Conservation (phyloP, 2,329 filamentous ascomycete species). For the Aspergillus ochraceoroseus region DNA sequence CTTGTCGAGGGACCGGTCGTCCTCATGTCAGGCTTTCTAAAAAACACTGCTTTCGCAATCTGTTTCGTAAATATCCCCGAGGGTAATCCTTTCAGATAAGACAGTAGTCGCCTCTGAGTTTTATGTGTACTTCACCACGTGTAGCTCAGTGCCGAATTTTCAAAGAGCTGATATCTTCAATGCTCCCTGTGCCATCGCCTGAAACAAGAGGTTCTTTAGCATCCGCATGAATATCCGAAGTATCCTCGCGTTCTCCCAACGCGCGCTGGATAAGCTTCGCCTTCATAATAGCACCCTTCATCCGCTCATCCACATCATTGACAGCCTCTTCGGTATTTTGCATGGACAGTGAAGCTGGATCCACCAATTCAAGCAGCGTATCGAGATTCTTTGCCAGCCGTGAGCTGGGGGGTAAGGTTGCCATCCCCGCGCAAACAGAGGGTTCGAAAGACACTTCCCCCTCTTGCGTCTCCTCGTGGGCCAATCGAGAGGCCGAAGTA, state of each 20-base stretch:
- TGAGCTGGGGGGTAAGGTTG: slow-evolving; percentile 51
- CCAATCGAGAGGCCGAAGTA: slow-evolving; percentile 1
- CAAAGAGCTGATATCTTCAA: slow-evolving; percentile 47
- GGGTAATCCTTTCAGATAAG: no score
- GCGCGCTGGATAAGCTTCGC: slow-evolving; percentile 78
- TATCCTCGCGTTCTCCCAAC: slow-evolving; percentile 46
- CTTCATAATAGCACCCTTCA: slow-evolving; percentile 79
- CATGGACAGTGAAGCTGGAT: slow-evolving; percentile 70
- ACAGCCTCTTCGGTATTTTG: slow-evolving; percentile 85
- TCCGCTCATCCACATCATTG: slow-evolving; percentile 81
- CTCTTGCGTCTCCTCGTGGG: slow-evolving; percentile 15
- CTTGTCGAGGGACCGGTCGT: no score
- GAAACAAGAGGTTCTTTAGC: slow-evolving; percentile 28
- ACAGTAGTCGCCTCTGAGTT: no score
- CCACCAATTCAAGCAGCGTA: slow-evolving; percentile 69
- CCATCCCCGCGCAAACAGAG: slow-evolving; percentile 39
- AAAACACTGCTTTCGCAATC: no score
- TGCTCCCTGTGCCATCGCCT: slow-evolving; percentile 42
- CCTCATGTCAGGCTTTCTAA: no score
- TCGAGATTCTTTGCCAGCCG: slow-evolving; percentile 72
- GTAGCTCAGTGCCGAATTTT: slow-evolving; percentile 35
- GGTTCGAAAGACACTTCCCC: slow-evolving; percentile 25
- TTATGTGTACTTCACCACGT: neutral
- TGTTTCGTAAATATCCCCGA: no score
- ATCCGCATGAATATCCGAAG: slow-evolving; percentile 25